phyloP scores from a whole-genome alignment of 2,329 filamentous ascomycete species.

The Fusarium falciforme region DNA sequence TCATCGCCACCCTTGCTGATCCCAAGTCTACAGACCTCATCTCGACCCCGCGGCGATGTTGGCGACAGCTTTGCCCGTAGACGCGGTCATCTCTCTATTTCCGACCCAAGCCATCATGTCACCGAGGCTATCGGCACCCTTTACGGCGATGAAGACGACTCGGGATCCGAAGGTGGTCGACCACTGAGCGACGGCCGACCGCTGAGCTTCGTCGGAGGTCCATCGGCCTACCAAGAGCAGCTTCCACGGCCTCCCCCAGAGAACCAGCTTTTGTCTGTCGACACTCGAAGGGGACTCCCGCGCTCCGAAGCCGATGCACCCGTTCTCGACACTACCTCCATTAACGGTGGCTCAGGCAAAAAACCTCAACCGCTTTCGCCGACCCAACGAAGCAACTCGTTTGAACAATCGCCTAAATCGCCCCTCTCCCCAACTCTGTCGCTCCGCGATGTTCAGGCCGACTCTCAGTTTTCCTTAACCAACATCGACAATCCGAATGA shows the following conservation, averaged over 20 bases:
- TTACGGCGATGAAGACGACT: constrained; percentile 82
- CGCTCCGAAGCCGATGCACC: constrained; percentile 61
- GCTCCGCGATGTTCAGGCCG: constrained; percentile 66
- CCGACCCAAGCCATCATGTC: constrained; percentile 92
- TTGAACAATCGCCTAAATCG: constrained; percentile 56
- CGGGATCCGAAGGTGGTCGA: constrained; percentile 65
- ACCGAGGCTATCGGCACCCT: constrained; percentile 93
- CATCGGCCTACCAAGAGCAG: constrained; percentile 64
- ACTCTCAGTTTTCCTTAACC: constrained; percentile 80
- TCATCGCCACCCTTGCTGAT: constrained; percentile 40
- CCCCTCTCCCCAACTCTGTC: constrained; percentile 65
- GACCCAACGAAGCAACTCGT: constrained; percentile 55
- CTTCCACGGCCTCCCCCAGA: constrained; percentile 51
- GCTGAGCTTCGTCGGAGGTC: constrained; percentile 75
- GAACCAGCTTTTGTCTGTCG: constrained; percentile 48
- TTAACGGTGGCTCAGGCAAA: constrained; percentile 50
- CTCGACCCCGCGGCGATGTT: constrained; percentile 65
- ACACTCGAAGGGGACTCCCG: constrained; percentile 55
- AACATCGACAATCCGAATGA: constrained; percentile 91
- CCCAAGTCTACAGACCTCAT: constrained; percentile 62
- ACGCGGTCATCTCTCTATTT: constrained; percentile 75
- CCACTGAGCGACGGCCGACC: constrained; percentile 77
- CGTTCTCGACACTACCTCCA: constrained; percentile 41
- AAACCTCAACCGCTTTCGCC: constrained; percentile 58
- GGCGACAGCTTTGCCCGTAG: constrained; percentile 68